phyloP scores from a whole-genome alignment of 2,329 filamentous ascomycete genomes.

The Aureobasidium sp. region DNA sequence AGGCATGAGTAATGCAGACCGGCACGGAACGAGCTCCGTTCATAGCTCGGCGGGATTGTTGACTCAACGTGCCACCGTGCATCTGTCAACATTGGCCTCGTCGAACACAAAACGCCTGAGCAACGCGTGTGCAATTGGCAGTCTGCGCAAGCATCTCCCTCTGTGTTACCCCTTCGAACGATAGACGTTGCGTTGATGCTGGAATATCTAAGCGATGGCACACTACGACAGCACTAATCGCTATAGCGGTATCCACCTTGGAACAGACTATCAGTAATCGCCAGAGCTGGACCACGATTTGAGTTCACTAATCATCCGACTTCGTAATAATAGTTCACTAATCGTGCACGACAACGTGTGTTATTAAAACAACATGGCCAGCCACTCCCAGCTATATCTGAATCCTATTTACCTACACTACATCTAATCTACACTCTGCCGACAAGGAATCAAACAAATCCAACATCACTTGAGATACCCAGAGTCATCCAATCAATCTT shows the following conservation, averaged over 20 bases:
- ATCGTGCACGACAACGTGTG: background rate
- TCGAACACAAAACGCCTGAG: background rate
- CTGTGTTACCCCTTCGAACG: background rate
- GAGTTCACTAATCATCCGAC: background rate
- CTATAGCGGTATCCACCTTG: background rate
- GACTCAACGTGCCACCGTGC: background rate
- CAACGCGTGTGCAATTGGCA: background rate
- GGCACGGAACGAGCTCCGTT: background rate
- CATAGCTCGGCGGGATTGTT: background rate
- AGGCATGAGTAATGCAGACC: background rate
- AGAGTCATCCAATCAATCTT: background rate
- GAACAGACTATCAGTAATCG: slow-evolving; percentile 1
- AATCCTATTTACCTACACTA: background rate
- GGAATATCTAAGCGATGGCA: background rate
- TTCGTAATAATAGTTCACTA: background rate
- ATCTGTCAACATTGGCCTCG: background rate
- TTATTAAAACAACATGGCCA: background rate
- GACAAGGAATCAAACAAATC: background rate
- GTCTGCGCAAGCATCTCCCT: too few relatives aligned
- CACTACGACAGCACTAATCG: slow-evolving; percentile 1
- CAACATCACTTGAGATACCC: background rate
- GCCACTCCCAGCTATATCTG: background rate
- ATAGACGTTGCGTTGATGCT: background rate
- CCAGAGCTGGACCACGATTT: background rate
- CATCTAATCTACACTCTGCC: background rate